These are phyloP conservation scores for Sambucus nigra DNA, from an alignment of 129 eudicot species.

Conservation along the genomic window DNA sequence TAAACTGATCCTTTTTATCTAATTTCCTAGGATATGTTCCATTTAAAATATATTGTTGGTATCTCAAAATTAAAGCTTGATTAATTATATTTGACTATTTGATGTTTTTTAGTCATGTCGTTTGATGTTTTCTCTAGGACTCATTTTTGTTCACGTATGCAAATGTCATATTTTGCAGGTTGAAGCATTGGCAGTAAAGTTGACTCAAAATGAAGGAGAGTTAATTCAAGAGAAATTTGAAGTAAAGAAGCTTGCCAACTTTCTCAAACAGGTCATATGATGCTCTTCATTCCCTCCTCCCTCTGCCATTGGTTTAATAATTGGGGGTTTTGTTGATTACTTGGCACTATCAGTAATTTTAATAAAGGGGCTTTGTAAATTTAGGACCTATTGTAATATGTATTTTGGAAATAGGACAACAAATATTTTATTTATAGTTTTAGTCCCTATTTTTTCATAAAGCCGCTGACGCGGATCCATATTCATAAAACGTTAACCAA, in stretches of 20 bases:
- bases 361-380: too few species aligned
- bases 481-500: too few species aligned
- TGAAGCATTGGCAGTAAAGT: slow-evolving; percentile 90
- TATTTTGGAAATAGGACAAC: too few species aligned
- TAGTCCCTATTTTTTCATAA: too few species aligned
- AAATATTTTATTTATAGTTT: too few species aligned
- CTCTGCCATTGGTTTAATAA: not conserved
- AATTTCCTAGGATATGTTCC: not conserved
- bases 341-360: not conserved
- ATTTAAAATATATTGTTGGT: not conserved
- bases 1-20: not conserved
- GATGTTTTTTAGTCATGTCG: too few species aligned
- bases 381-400: too few species aligned
- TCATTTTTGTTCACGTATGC: not conserved
- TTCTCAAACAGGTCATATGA: slow-evolving; percentile 77
- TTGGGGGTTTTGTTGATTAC: not conserved
- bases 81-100: too few species aligned
- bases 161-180: slow-evolving; percentile 35
- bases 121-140: too few species aligned
- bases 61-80: not conserved
- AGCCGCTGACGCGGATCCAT: too few species aligned
- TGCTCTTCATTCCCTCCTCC: not conserved
- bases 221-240: slow-evolving; percentile 92
- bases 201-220: slow-evolving; percentile 98
- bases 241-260: slow-evolving; percentile 79